Evolutionary conservation across 306 rosid genomes (phyloP), one percentile per base, ranked within the genome.

Genomic region (Glycine soja): DNA sequence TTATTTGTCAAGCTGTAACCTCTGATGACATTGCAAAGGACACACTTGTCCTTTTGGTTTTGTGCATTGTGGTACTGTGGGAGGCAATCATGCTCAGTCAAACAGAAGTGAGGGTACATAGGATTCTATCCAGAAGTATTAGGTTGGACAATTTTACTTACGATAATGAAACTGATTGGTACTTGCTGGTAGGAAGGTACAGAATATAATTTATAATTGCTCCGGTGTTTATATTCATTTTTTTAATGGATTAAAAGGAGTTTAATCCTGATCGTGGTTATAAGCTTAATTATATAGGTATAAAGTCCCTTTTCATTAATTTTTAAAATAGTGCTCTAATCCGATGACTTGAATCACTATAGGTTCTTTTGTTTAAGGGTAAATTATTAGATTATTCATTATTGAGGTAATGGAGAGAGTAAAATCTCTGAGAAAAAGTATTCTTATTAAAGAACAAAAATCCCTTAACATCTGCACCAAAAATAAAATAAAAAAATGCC

Each of bases 81-180:
- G 14, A 12, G 42, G 19, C 59, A 54, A 54, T 54, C 59, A 34
- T 63, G 42, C 2, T 63, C 2, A 2, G 42, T 30, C 67, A 61
- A 61, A 57, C 24, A 24, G 7, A 61, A 12, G 57, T 24, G 7
- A 9, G 14, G 38, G 38, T 19, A 58, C 64, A 57, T 19, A 8
- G 65, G 65, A 58, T 58, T 58, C 65, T 58, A 58, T 58, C 38
- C 65, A 58, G 7, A 58, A 9, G 36, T 19, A 19, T 19, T 58
- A 19, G 38, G 65, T 58, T 7, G 63, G 32, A 57, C 12, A 57
- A 57, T 2, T 18, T 57, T 57, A 16, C 19, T 57, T 57, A 16
- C 19, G 15, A 54, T 0, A 10, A 32, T 2, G 9, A 11, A 12
- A 32, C 9, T 16, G 3, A 40, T 40, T 66, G 16, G 8, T 24